Evolutionary conservation across 2,329 filamentous ascomycete species (phyloP).

Genomic region (Corniculantispora saksenae): DNA sequence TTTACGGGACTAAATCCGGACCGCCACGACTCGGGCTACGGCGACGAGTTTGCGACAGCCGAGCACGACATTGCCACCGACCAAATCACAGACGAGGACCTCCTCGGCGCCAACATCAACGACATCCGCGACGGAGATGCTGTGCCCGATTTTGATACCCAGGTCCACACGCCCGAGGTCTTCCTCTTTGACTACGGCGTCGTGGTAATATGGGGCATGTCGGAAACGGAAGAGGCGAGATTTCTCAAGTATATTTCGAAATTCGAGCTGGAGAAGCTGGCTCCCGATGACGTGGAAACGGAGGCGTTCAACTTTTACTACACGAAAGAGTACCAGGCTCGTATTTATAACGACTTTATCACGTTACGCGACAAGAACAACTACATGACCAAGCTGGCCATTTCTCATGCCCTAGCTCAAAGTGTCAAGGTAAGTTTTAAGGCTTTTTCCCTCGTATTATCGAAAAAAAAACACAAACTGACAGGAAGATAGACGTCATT

Average conservation of each 20-base stretch:
- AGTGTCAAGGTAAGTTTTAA: conserved; percentile 73
- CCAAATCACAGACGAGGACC: conserved; percentile 32
- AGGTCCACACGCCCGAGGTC: conserved; percentile 88
- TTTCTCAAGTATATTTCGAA: conserved; percentile 93
- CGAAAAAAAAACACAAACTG: not conserved
- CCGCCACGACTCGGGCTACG: conserved; percentile 32
- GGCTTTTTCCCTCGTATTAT: not conserved
- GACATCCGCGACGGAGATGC: conserved; percentile 42
- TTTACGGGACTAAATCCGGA: conserved; percentile 48
- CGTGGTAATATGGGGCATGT: conserved; percentile 98
- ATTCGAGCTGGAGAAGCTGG: conserved; percentile 89
- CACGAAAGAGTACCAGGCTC: conserved; percentile 93
- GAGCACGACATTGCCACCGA: conserved; percentile 30
- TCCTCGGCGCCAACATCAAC: conserved; percentile 36
- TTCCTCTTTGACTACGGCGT: conserved; percentile 98
- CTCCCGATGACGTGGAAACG: conserved; percentile 85
- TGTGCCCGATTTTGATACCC: conserved; percentile 77
- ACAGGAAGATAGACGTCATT: conserved; percentile 70
- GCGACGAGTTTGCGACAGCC: conserved; percentile 30
- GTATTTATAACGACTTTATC: conserved; percentile 99
- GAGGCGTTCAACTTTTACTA: conserved; percentile 99
- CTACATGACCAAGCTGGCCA: conserved; percentile 97
- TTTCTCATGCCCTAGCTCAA: conserved; percentile 92
- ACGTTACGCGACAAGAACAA: conserved; percentile 89
- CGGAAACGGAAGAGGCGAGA: conserved; percentile 79